Base-by-base conservation (phyloP, 2,329 filamentous ascomycete genomes). In the Cytospora leucostoma region DNA sequence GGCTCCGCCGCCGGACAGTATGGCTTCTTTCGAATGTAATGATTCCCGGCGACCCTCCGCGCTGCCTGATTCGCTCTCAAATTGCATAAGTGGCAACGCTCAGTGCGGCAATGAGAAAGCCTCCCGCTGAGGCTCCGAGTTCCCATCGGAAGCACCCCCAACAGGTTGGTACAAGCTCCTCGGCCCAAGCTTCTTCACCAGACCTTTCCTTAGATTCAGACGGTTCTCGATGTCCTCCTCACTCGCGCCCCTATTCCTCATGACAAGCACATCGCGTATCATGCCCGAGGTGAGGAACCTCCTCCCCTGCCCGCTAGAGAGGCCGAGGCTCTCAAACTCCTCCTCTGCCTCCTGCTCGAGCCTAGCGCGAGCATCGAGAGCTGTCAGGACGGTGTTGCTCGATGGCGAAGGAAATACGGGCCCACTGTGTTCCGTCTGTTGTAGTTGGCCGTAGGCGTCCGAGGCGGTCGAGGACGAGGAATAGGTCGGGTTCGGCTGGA, bases 401-500 rank as follows among this genome's bases (percentile, higher is more conserved):
- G 69, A 65, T 3, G 71, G 70, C 1, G 75, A 70, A 1, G 74
- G 70, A 62, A 73, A 76, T 54, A 61, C 66, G 63, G 59, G 68
- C 6, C 61, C 65, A 4, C 37, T 68, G 61, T 58, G 62, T 51
- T 38, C 61, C 21, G n/a, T 56, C 53, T 63, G 57, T 7, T 60
- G 50, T 21, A 35, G 33, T 7, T 54, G 54, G 10, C 50, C 47
- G 13, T 69, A 58, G 54, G 63, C 53, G 38, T 67, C 56, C 10
- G 64, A 67, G 8, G 77, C 81, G 2, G 75, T 82, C 8, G 82
- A 85, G 1, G 82, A 83, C 32, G 80, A 75, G 7, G 82, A 85
- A 54, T 77, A 80, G 5, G 80, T 84, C 35, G 83, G 82, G 66
- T 81, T 82, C 5, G 84, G 82, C 54, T 82, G 77, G 10, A 78